Base-by-base conservation (phyloP, 441 rosid genomes). In the Jatropha multifida region DNA sequence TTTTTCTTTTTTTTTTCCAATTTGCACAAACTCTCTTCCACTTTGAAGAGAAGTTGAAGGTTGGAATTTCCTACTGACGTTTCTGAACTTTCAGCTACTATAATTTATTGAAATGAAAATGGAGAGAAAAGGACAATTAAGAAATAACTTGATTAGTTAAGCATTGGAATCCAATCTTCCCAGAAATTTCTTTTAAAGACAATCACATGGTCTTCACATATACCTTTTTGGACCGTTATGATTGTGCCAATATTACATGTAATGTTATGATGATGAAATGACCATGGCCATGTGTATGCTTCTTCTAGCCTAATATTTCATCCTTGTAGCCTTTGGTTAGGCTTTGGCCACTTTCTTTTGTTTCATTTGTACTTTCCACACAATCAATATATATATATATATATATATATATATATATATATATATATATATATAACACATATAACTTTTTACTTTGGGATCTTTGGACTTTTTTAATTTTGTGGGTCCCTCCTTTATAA, bases 121-220 rank as follows among this genome's bases (percentile, higher is more conserved):
- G 20, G 18, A 52, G 5, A 48, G 18, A 4, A 52, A 0, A 23
- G 62, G 5, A 58, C n/a, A 7, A 58, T 27, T 61, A 32, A 1
- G 23, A 17, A 38, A 17, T 38, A 1, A 37, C n/a, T 14, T 37
- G 40, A 65, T 80, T n/a, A 40, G 64, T 71, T 40, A 8, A 40
- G 20, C 37, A 41, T 7, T 46, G n/a, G 32, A 20, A 38, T 14
- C 61, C 49, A 20, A 14, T 20, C 64, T 44, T 65, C 66, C 51
- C 1, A 68, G 60, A 72, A 54, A 54, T 71, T 71, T 72, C 67
- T 51, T 44, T 15, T 7, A 20, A 40, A 77, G 3, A 65, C 4
- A 14, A 41, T n/a, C 41, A 58, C 68, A 48, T 46, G 37, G 37
- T 65, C 58, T 2, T 55, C 27, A 52, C 13, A 12, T 41, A 14